A percentile compares a stretch with the other conserved stretches of the same genome.
Conservation (phyloP, 495 filamentous ascomycete species). For the Cryomyces antarcticus region DNA sequence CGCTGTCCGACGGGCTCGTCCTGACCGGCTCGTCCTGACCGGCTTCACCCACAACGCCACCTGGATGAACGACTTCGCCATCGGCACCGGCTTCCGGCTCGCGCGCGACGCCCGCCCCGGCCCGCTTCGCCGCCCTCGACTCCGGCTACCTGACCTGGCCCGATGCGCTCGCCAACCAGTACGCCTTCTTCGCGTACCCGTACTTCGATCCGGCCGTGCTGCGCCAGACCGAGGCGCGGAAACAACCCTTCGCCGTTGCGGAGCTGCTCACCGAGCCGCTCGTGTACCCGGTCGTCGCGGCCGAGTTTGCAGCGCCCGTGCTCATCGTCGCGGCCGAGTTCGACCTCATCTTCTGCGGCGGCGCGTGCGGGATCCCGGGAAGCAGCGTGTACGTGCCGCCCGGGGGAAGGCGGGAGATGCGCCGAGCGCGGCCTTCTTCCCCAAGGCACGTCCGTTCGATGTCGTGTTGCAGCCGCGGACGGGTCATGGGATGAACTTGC, state of each 20-base stretch:
- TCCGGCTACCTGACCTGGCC: conserved; percentile 5
- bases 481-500: conserved; percentile 9
- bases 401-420: conserved; percentile 1
- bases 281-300: neutral
- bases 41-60: conserved; percentile 1
- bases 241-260: conserved; percentile 2
- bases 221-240: neutral
- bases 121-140: conserved; percentile 2
- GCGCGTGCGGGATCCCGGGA: conserved; percentile 1
- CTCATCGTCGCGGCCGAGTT: conserved; percentile 3
- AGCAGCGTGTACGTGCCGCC: neutral
- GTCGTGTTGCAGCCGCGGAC: conserved; percentile 7
- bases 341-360: conserved; percentile 6
- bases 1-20: conserved; percentile 7
- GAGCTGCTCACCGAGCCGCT: conserved; percentile 1
- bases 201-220: conserved; percentile 6
- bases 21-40: conserved; percentile 1
- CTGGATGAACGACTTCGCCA: neutral
- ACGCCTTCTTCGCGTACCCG: conserved; percentile 4
- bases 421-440: neutral
- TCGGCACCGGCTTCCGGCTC: conserved; percentile 3
- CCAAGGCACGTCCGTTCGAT: conserved; percentile 5
- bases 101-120: conserved; percentile 4
- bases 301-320: conserved; percentile 3
- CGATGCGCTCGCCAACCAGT: conserved; percentile 7